These are phyloP conservation scores for Lodderomyces elongisporus DNA, from an alignment of 1,139 yeast species.

Conservation along the genomic window DNA sequence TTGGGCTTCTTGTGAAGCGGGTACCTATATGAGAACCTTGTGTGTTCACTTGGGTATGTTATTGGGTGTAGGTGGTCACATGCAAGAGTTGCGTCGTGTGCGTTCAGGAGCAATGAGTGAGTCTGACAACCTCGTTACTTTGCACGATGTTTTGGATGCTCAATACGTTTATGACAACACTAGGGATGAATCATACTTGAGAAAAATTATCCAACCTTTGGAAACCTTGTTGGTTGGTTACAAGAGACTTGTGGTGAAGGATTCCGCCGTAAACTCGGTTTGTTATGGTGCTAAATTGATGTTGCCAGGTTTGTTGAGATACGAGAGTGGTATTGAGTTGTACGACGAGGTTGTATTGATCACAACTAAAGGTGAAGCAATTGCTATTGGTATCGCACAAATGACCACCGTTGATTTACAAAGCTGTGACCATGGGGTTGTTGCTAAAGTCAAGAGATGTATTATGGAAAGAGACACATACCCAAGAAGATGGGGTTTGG, in stretches of 20 bases:
- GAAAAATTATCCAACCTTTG: constrained; percentile 92
- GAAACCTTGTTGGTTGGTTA: constrained; percentile 91
- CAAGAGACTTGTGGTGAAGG: constrained; percentile 96
- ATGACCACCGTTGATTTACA: constrained; percentile 98
- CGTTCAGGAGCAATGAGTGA: constrained; percentile 95
- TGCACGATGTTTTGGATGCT: constrained; percentile 96
- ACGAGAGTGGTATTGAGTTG: constrained; percentile 95
- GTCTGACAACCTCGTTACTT: constrained; percentile 85
- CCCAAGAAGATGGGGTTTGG: constrained; percentile 99
- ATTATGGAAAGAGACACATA: constrained; percentile 99
- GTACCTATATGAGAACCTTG: constrained; percentile 98
- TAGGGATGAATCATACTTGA: constrained; percentile 90
- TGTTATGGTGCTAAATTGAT: constrained; percentile 98
- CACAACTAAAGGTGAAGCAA: constrained; percentile 99
- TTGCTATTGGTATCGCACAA: constrained; percentile 97
- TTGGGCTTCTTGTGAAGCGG: constrained; percentile 99
- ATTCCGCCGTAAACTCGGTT: constrained; percentile 95
- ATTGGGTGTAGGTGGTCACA: constrained; percentile 97
- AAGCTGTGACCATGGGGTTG: constrained; percentile 96
- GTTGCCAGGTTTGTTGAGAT: constrained; percentile 97
- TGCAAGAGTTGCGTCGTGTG: constrained; percentile 99
- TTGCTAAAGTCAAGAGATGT: constrained; percentile 97
- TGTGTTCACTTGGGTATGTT: constrained; percentile 99
- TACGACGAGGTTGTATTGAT: constrained; percentile 97
- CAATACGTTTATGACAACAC: constrained; percentile 97